These are phyloP conservation scores for Solioccasus polychromus DNA, from an alignment of 768 basidiomycete genomes.

Conservation along the genomic window DNA sequence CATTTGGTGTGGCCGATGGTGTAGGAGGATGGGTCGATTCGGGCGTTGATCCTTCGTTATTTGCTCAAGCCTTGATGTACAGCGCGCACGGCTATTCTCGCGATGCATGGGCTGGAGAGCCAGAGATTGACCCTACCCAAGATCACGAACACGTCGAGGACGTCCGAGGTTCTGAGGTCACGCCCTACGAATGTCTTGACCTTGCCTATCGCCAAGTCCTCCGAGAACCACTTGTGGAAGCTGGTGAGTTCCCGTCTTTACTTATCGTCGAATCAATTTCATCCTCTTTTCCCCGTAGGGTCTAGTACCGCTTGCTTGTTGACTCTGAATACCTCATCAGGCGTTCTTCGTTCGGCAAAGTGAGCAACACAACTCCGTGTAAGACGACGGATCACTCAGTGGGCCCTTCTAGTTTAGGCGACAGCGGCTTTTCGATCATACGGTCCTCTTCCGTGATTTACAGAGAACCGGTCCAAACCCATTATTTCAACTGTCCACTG, in stretches of 20 bases:
- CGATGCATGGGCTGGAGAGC: conserved; percentile 79
- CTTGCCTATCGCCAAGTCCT: conserved; percentile 71
- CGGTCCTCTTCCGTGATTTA: conserved; percentile 65
- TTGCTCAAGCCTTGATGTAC: conserved; percentile 90
- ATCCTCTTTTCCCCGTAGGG: conserved; percentile 40
- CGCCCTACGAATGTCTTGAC: conserved; percentile 67
- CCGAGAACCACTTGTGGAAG: conserved; percentile 57
- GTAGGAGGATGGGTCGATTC: conserved; percentile 89
- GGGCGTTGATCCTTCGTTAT: conserved; percentile 84
- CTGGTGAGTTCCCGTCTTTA: conserved; percentile 38
- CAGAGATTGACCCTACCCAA: conserved; percentile 74
- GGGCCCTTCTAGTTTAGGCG: conserved; percentile 55
- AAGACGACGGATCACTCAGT: conserved; percentile 3
- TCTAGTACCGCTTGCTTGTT: conserved; percentile 83
- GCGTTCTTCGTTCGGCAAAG: conserved; percentile 76
- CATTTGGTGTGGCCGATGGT: conserved; percentile 87
- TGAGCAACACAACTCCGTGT: conserved; percentile 32
- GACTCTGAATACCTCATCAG: conserved; percentile 71
- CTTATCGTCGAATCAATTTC: conserved; percentile 1
- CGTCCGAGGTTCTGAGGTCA: conserved; percentile 66
- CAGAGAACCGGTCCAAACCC: conserved; percentile 32
- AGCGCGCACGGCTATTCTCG: conserved; percentile 72
- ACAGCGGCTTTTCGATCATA: conserved; percentile 73
- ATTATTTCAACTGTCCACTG: conserved; percentile 35
- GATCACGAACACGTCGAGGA: conserved; percentile 66